Evolutionary conservation across 768 basidiomycete species (phyloP).

Genomic region (Kwoniella botswanensis): DNA sequence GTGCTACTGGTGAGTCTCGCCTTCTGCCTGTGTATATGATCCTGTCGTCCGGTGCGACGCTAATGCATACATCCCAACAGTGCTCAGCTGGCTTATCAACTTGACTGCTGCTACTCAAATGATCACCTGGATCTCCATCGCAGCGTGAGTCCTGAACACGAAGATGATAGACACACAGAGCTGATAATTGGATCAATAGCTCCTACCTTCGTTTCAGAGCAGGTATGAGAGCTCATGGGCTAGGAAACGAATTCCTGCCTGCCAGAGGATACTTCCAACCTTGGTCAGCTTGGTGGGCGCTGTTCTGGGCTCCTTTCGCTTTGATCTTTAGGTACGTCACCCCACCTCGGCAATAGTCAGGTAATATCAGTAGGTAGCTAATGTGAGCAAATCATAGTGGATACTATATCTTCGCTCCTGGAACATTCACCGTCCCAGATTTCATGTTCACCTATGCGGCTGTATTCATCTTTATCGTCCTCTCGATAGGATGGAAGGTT

Average conservation of each 20-base stretch:
- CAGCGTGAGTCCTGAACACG: constrained; percentile 16
- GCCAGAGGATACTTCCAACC: constrained; percentile 22
- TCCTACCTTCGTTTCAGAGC: constrained; percentile 39
- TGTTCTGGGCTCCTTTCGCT: constrained; percentile 14
- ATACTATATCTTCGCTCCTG: constrained; percentile 24
- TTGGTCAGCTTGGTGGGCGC: constrained; percentile 20
- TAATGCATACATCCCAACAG: not conserved
- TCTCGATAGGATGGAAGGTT: constrained; percentile 20
- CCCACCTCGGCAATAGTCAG: not conserved
- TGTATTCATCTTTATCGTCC: constrained; percentile 27
- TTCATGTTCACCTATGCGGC: constrained; percentile 29
- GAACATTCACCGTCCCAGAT: constrained; percentile 20
- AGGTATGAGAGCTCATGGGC: constrained; percentile 36
- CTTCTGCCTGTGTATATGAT: not conserved
- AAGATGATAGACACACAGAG: not conserved
- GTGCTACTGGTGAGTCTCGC: constrained; percentile 14
- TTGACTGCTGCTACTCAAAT: constrained; percentile 35
- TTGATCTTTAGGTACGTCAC: constrained; percentile 24
- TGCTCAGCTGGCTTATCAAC: constrained; percentile 27
- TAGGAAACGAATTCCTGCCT: constrained; percentile 15
- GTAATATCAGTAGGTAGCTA: not conserved
- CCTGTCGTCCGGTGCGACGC: no score
- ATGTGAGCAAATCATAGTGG: constrained; percentile 7
- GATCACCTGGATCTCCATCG: constrained; percentile 37
- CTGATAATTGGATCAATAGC: not conserved